These are phyloP conservation scores for Macrolepiota fuliginosa DNA, from an alignment of 768 basidiomycete species.

Conservation along the genomic window DNA sequence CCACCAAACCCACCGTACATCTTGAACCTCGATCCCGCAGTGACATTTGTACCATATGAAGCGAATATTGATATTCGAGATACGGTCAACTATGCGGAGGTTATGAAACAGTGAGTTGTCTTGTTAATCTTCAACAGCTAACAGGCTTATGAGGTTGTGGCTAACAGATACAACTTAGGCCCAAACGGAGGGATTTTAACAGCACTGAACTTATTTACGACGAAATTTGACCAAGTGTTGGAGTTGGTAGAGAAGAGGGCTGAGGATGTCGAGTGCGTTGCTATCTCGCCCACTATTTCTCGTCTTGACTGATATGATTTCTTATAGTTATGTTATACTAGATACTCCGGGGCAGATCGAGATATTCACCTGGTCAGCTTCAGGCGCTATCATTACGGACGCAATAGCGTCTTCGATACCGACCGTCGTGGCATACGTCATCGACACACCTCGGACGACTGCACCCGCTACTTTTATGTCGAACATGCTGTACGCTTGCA, in stretches of 20 bases:
- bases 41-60: conserved; percentile 86
- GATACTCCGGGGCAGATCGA: conserved; percentile 99
- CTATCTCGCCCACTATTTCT: neutral
- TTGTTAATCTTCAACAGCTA: neutral
- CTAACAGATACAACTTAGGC: conserved; percentile 87
- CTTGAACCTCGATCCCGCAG: conserved; percentile 97
- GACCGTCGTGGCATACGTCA: conserved; percentile 93
- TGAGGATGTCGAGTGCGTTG: conserved; percentile 79
- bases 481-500: conserved; percentile 99
- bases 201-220: conserved; percentile 95
- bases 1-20: conserved; percentile 83
- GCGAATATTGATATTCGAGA: conserved; percentile 98
- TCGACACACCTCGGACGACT: conserved; percentile 93
- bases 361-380: conserved; percentile 99
- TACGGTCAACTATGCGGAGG: conserved; percentile 95
- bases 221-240: conserved; percentile 97
- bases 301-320: neutral
- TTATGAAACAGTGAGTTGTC: conserved; percentile 95
- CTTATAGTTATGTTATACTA: conserved; percentile 80
- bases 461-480: conserved; percentile 99
- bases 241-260: conserved; percentile 88
- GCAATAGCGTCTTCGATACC: conserved; percentile 92
- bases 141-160: neutral
- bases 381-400: conserved; percentile 97
- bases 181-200: conserved; percentile 98